phyloP scores from a whole-genome alignment of 2,329 filamentous ascomycete genomes.

The Penicillium sp. region DNA sequence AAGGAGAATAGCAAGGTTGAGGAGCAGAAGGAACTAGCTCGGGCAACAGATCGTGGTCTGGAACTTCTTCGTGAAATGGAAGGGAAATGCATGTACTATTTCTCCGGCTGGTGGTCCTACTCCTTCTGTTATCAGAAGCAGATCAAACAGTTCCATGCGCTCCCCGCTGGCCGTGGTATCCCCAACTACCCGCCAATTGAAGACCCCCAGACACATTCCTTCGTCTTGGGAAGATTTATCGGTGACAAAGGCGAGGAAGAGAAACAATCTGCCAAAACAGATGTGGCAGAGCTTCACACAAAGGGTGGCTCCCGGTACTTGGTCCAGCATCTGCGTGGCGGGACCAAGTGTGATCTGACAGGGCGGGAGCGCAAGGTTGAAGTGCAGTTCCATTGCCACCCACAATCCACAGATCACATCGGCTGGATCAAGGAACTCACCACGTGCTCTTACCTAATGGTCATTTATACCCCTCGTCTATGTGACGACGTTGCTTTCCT shows the following conservation, averaged over 20 bases:
- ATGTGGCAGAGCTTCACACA: constrained; percentile 66
- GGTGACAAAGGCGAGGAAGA: constrained; percentile 33
- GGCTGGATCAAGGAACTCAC: constrained; percentile 90
- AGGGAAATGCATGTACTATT: constrained; percentile 75
- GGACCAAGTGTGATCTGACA: constrained; percentile 83
- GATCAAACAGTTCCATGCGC: constrained; percentile 85
- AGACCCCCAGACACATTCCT: constrained; percentile 73
- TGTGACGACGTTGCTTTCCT: constrained; percentile 85
- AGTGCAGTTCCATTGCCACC: constrained; percentile 75
- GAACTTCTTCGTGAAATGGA: constrained; percentile 76
- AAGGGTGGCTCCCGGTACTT: constrained; percentile 83
- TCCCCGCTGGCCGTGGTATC: constrained; percentile 66
- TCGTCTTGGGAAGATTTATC: constrained; percentile 65
- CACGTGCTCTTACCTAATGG: constrained; percentile 90
- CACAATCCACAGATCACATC: constrained; percentile 71
- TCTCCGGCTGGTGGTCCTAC: constrained; percentile 94
- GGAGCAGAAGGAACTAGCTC: constrained; percentile 73
- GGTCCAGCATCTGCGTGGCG: constrained; percentile 74
- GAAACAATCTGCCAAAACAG: constrained; percentile 31
- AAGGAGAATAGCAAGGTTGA: constrained; percentile 59
- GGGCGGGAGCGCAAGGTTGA: constrained; percentile 78
- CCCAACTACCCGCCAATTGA: constrained; percentile 68
- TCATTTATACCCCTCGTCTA: constrained; percentile 82
- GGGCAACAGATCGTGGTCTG: constrained; percentile 74
- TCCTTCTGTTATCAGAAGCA: constrained; percentile 87